Evolutionary conservation across 2,329 filamentous ascomycete genomes (phyloP), one percentile per base, ranked within the genome.

Genomic region (Cordyceps cateniannulata): DNA sequence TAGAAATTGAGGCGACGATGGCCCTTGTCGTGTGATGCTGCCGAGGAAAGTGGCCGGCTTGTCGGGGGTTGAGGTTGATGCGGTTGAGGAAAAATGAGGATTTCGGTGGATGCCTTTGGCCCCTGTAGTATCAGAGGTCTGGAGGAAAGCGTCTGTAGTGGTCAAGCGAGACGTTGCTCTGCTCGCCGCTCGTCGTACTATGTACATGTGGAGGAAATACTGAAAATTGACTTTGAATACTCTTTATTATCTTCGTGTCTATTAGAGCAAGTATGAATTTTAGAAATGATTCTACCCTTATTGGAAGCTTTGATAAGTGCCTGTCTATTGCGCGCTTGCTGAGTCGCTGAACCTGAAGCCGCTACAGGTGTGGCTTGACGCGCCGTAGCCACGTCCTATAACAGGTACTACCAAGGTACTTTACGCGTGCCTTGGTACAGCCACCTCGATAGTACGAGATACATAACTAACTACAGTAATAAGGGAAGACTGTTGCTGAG

Each of bases 21-120:
- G 4, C 10, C 40, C 6, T 10, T 20, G 44, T 14, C 22, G 9
- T 29, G 44, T 27, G 44, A 40, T 57, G 44, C 38, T 16, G 45
- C 22, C 18, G 22, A 16, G n/a, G 32, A 22, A 6, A 45, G 5
- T n/a, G 38, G 38, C 38, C 16, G 3, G 12, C 38, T 42, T 4
- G 38, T n/a, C 38, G 14, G 27, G 16, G 27, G 20, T 16, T 35
- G 53, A n/a, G 12, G 29, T 49, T 18, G 16, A 57, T n/a, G 29
- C 24, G 54, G 44, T 8, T 49, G 54, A 49, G 44, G 54, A 57
- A 57, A 55, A 57, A 57, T 57, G 54, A 9, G 38, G 54, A 35
- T 57, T 57, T 22, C 44, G 54, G 32, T 38, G 22, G 44, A 38
- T 57, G 54, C 54, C 44, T 57, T 27, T 16, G n/a, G 14, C 35